Conservation (phyloP, 2,329 filamentous ascomycete species). For the Alternaria consortialis region DNA sequence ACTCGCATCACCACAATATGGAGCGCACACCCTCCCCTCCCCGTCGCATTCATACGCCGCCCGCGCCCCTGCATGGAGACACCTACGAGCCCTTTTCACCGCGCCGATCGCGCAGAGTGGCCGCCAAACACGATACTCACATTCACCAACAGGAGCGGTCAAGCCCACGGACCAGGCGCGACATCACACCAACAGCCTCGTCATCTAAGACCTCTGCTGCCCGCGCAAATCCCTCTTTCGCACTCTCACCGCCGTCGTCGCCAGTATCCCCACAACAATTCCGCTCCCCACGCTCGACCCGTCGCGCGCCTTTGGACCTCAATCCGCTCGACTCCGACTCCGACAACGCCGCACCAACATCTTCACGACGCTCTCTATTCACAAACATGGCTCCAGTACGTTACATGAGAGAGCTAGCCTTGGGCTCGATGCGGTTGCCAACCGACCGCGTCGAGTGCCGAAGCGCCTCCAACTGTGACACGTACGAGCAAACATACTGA, state of each 20-base stretch:
- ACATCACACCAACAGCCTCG: constrained; percentile 43
- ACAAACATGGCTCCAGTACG: constrained; percentile 40
- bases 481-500: constrained; percentile 10
- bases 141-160: constrained; percentile 39
- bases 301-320: constrained; percentile 35
- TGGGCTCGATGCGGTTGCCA: not conserved
- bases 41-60: constrained; percentile 69
- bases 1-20: constrained; percentile 34
- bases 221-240: constrained; percentile 57
- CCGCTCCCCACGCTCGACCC: constrained; percentile 42
- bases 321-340: constrained; percentile 43
- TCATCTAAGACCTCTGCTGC: constrained; percentile 27
- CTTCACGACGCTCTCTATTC: constrained; percentile 35
- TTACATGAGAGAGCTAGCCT: constrained; percentile 19
- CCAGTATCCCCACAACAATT: constrained; percentile 48
- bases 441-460: constrained; percentile 2
- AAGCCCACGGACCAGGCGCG: constrained; percentile 37
- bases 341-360: constrained; percentile 38
- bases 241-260: constrained; percentile 55
- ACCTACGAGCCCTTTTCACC: constrained; percentile 77
- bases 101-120: constrained; percentile 70
- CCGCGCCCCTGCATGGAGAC: constrained; percentile 75
- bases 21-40: constrained; percentile 69
- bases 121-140: constrained; percentile 59
- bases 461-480: not conserved